Conservation (phyloP, 495 filamentous ascomycete species). For the Hyaloscypha variabilis region DNA sequence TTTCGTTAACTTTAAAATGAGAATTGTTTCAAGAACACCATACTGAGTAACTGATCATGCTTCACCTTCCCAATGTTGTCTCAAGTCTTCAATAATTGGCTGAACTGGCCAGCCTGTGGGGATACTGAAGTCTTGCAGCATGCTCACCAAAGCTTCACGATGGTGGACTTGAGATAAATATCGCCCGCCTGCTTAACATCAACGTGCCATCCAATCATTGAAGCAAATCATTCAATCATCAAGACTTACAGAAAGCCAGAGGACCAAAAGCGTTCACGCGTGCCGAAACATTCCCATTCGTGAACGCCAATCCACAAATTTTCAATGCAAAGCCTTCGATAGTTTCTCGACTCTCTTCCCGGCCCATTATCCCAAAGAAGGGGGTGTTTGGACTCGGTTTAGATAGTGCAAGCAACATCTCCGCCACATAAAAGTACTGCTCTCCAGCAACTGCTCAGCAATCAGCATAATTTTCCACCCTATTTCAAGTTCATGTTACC, state of each 20-base stretch:
- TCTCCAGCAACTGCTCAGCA: not conserved
- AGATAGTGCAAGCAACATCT: slow-evolving; percentile 1
- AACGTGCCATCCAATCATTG: not conserved
- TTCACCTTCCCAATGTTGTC: slow-evolving; percentile 1
- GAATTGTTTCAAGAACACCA: not conserved
- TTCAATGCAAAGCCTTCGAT: slow-evolving; percentile 25
- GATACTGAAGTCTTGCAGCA: slow-evolving; percentile 5
- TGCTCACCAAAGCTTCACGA: not conserved
- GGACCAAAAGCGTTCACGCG: slow-evolving; percentile 39
- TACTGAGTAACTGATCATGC: not conserved
- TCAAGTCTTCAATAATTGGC: slow-evolving; percentile 8
- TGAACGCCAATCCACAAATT: slow-evolving; percentile 35
- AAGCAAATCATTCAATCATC: not conserved
- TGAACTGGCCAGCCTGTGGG: slow-evolving; percentile 8
- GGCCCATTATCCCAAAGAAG: not conserved
- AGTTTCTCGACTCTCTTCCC: not conserved
- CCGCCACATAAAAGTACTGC: slow-evolving; percentile 1
- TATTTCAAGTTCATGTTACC: not conserved
- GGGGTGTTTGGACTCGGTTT: not conserved
- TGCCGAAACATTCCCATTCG: slow-evolving; percentile 35
- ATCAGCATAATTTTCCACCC: not conserved
- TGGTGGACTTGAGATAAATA: not conserved
- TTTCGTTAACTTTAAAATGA: not conserved
- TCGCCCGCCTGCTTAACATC: not conserved
- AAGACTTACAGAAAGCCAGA: slow-evolving; percentile 37